phyloP scores from a whole-genome alignment of 495 filamentous ascomycete species.

The Penicillium steckii region DNA sequence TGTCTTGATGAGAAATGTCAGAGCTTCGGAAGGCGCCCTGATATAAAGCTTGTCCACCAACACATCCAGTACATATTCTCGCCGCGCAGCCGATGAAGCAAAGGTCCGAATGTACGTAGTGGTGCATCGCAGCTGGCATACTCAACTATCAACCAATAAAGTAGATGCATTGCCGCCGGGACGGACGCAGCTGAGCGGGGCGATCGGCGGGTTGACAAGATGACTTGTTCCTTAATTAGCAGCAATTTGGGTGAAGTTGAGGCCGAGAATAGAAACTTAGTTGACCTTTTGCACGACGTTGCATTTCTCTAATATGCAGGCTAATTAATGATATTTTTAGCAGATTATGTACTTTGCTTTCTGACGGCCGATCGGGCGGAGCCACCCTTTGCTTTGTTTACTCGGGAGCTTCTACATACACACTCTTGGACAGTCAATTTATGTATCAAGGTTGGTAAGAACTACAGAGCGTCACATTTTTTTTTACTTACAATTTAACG shows the following conservation, averaged over 20 bases:
- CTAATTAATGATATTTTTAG: conserved; percentile 21
- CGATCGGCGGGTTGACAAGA: conserved; percentile 10
- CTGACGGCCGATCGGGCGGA: not conserved
- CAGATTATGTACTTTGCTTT: not conserved
- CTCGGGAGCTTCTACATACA: too few species aligned
- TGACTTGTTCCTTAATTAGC: conserved; percentile 25
- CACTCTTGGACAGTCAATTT: too few species aligned
- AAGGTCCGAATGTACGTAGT: conserved; percentile 7
- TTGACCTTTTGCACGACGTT: conserved; percentile 5
- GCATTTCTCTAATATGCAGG: conserved; percentile 12
- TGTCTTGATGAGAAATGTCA: not conserved
- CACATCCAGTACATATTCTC: conserved; percentile 3
- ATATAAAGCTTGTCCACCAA: conserved; percentile 26
- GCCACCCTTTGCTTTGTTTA: too few species aligned
- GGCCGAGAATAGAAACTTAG: conserved; percentile 30
- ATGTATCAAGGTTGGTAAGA: too few species aligned
- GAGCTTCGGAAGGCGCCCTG: conserved; percentile 18
- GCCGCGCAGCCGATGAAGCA: conserved; percentile 13
- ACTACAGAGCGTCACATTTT: too few species aligned
- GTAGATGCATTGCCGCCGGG: conserved; percentile 18
- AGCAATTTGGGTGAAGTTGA: conserved; percentile 1
- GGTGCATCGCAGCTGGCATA: conserved; percentile 4
- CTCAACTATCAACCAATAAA: conserved; percentile 11
- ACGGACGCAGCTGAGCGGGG: conserved; percentile 13
- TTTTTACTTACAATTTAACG: too few species aligned